phyloP scores from a whole-genome alignment of 306 rosid genomes.

The Dryas drummondii region DNA sequence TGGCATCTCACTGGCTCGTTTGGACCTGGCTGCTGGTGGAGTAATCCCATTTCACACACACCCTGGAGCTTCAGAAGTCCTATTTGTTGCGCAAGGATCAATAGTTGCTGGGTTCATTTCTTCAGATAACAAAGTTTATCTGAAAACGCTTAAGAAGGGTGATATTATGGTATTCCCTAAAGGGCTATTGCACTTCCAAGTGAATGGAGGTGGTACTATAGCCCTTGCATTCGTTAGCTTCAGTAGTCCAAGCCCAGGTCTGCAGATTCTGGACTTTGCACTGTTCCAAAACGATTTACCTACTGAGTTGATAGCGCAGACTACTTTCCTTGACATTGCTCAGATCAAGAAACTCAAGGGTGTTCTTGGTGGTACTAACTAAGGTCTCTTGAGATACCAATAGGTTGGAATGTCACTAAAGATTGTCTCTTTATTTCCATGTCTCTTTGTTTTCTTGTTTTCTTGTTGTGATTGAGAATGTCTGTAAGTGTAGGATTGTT shows the following conservation, averaged over 20 bases:
- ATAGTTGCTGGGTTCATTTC: constrained; percentile 59
- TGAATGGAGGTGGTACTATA: constrained; percentile 27
- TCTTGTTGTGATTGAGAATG: constrained; percentile 15
- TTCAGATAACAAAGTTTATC: constrained; percentile 48
- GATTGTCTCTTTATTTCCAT: constrained; percentile 1
- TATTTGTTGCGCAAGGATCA: constrained; percentile 39
- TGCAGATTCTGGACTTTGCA: constrained; percentile 59
- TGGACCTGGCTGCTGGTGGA: constrained; percentile 53
- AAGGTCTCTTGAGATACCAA: neutral
- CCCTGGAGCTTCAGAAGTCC: constrained; percentile 57
- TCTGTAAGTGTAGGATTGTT: constrained; percentile 16
- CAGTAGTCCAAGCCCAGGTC: constrained; percentile 69
- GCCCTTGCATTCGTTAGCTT: constrained; percentile 47
- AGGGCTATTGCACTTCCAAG: constrained; percentile 63
- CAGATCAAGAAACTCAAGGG: constrained; percentile 69
- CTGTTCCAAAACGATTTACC: constrained; percentile 68
- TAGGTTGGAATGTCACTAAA: neutral
- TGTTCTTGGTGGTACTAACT: constrained; percentile 70
- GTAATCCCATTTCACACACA: constrained; percentile 72
- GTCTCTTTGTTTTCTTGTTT: constrained; percentile 16
- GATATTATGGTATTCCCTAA: constrained; percentile 71
- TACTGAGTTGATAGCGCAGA: constrained; percentile 36
- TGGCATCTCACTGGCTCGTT: constrained; percentile 57
- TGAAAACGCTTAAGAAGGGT: constrained; percentile 50
- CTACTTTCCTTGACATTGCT: constrained; percentile 59